Conservation (phyloP, 177 flowering plant genomes). For the Vitis hybrid region DNA sequence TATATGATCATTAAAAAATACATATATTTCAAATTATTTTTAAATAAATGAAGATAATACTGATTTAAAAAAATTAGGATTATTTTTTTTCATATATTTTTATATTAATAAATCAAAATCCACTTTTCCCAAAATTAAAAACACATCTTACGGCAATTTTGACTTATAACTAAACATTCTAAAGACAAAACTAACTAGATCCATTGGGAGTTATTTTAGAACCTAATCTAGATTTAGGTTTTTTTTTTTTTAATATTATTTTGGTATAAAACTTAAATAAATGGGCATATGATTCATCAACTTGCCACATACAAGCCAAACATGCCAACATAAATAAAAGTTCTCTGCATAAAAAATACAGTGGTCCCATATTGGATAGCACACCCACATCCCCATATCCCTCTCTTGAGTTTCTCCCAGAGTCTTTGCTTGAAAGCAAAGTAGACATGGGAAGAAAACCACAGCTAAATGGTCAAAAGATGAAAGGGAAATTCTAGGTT, state of each 20-base stretch:
- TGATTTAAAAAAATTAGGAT: too few relatives aligned
- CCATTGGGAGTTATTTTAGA: too few relatives aligned
- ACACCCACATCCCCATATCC: slow-evolving; percentile 25
- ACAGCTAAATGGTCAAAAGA: not conserved
- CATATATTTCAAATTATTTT: too few relatives aligned
- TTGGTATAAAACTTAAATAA: not conserved
- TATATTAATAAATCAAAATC: too few relatives aligned
- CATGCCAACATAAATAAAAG: not conserved
- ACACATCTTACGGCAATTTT: too few relatives aligned
- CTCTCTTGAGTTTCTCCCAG: slow-evolving; percentile 17
- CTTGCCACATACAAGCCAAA: not conserved
- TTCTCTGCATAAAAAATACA: not conserved
- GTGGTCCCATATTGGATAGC: slow-evolving; percentile 44
- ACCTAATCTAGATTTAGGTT: too few relatives aligned
- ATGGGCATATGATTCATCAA: not conserved
- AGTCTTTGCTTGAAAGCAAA: slow-evolving; percentile 55
- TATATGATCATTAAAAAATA: too few relatives aligned
- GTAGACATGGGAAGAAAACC: slow-evolving; percentile 3
- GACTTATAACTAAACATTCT: not conserved
- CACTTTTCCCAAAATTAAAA: too few relatives aligned
- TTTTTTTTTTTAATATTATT: not conserved
- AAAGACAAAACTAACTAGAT: too few relatives aligned
- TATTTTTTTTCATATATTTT: too few relatives aligned
- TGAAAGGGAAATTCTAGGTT: not conserved
- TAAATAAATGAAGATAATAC: too few relatives aligned